Percentiles rank a stretch among this genome's conserved stretches.
Conservation (phyloP, 805 yeast genomes). For the Teunomyces stri region DNA sequence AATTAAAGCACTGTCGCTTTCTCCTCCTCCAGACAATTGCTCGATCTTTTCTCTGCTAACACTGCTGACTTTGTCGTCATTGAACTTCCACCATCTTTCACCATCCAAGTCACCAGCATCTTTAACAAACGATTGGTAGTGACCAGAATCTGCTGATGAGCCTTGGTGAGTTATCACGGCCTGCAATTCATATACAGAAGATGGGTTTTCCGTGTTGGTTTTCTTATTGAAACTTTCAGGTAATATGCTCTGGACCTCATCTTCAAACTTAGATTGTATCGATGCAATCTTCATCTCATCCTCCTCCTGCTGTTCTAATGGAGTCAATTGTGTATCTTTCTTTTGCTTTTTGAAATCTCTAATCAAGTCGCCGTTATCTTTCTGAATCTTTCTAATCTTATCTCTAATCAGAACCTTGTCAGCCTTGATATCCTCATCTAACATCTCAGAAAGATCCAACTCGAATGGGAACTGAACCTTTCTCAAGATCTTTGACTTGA, state of each 20-base stretch:
- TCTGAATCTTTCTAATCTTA: constrained; percentile 69
- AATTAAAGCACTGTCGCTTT: constrained; percentile 91
- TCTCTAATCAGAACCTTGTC: constrained; percentile 74
- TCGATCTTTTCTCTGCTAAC: constrained; percentile 84
- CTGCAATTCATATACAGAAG: constrained; percentile 78
- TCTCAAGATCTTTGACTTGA: constrained; percentile 90
- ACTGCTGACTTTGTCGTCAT: constrained; percentile 81
- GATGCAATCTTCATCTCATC: constrained; percentile 49
- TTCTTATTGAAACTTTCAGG: constrained; percentile 31
- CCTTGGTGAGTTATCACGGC: constrained; percentile 94
- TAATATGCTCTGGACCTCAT: constrained; percentile 42
- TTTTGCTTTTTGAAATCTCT: constrained; percentile 69
- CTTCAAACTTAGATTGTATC: constrained; percentile 50
- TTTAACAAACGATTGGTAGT: constrained; percentile 85
- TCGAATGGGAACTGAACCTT: constrained; percentile 94
- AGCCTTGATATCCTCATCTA: constrained; percentile 71
- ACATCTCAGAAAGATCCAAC: constrained; percentile 80
- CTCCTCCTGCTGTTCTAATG: constrained; percentile 55
- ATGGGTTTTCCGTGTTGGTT: constrained; percentile 70
- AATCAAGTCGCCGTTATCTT: constrained; percentile 66
- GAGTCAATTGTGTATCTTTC: constrained; percentile 38
- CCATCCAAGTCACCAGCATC: constrained; percentile 64
- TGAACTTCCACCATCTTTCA: constrained; percentile 89
- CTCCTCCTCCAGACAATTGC: constrained; percentile 93
- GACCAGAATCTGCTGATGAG: constrained; percentile 95